phyloP scores from a whole-genome alignment of 768 basidiomycete genomes.

The Tricholoma terreum region DNA sequence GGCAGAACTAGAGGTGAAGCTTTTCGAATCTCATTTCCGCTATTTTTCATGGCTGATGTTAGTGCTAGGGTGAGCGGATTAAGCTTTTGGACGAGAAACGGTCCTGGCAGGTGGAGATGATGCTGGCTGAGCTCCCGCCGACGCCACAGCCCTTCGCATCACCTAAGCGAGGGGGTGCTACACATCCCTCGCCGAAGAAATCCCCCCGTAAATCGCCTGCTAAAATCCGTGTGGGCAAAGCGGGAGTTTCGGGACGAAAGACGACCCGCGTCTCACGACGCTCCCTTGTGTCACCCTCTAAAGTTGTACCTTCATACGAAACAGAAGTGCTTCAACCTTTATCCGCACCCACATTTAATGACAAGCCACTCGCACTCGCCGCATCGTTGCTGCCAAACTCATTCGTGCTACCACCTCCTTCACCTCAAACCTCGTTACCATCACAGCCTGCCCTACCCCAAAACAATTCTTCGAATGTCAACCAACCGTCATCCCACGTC shows the following conservation, averaged over 20 bases:
- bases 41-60: neutral
- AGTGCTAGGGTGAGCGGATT: constrained; percentile 57
- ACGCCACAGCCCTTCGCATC: constrained; percentile 31
- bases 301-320: constrained; percentile 37
- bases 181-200: constrained; percentile 21
- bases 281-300: constrained; percentile 36
- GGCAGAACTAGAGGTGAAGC: constrained; percentile 58
- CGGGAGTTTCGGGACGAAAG: constrained; percentile 39
- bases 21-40: neutral
- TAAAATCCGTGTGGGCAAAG: constrained; percentile 48
- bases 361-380: constrained; percentile 37
- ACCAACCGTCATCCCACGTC: constrained; percentile 11
- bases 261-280: constrained; percentile 44
- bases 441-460: constrained; percentile 41
- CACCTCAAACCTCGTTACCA: constrained; percentile 64
- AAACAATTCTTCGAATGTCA: constrained; percentile 16
- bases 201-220: constrained; percentile 40
- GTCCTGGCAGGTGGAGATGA: constrained; percentile 65
- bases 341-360: constrained; percentile 29
- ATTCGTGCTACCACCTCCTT: constrained; percentile 78
- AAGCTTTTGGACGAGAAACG: constrained; percentile 67
- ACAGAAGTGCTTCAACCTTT: constrained; percentile 38
- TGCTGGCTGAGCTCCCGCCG: constrained; percentile 56
- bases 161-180: constrained; percentile 11
- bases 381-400: constrained; percentile 60